Evolutionary conservation across 2,329 filamentous ascomycete genomes (phyloP).

Genomic region (Acarospora socialis): DNA sequence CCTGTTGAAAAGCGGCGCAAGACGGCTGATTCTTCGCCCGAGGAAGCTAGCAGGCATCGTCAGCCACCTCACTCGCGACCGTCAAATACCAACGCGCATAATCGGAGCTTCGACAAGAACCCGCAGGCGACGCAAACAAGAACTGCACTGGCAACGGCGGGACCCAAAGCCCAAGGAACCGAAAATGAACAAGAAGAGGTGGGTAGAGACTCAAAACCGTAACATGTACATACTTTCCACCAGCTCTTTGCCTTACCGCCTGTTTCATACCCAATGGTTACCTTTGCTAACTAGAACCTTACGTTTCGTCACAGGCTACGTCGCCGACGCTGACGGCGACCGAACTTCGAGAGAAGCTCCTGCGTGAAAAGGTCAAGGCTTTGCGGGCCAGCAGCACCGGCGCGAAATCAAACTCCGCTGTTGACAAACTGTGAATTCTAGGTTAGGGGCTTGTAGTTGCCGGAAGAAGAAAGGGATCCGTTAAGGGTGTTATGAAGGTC

Average conservation of each 20-base stretch:
- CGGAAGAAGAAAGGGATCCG: too few species aligned
- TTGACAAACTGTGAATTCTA: too few species aligned
- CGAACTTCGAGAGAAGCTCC: slow-evolving; percentile 24
- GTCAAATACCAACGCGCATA: slow-evolving; percentile 11
- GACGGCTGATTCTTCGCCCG: slow-evolving; percentile 23
- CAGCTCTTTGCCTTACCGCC: background rate
- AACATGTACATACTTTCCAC: background rate
- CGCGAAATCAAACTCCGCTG: too few species aligned
- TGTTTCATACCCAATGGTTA: background rate
- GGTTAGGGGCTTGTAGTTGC: too few species aligned
- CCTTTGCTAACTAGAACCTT: slow-evolving; percentile 13
- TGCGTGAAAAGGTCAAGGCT: slow-evolving; percentile 25
- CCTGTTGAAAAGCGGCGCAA: slow-evolving; percentile 29
- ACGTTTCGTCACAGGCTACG: slow-evolving; percentile 10
- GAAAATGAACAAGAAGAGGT: too few species aligned
- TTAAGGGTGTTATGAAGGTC: too few species aligned
- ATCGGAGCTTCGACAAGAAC: slow-evolving; percentile 6
- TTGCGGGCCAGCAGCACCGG: slow-evolving; percentile 19
- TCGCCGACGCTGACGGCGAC: slow-evolving; percentile 18
- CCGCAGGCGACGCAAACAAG: slow-evolving; percentile 2
- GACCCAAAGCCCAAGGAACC: too few species aligned
- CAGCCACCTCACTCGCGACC: slow-evolving; percentile 15
- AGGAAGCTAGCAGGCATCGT: slow-evolving; percentile 16
- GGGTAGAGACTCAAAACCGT: slow-evolving; percentile 11
- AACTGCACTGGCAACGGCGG: slow-evolving; percentile 1